phyloP scores from a whole-genome alignment of 768 basidiomycete genomes.

The Suillus variegatus region DNA sequence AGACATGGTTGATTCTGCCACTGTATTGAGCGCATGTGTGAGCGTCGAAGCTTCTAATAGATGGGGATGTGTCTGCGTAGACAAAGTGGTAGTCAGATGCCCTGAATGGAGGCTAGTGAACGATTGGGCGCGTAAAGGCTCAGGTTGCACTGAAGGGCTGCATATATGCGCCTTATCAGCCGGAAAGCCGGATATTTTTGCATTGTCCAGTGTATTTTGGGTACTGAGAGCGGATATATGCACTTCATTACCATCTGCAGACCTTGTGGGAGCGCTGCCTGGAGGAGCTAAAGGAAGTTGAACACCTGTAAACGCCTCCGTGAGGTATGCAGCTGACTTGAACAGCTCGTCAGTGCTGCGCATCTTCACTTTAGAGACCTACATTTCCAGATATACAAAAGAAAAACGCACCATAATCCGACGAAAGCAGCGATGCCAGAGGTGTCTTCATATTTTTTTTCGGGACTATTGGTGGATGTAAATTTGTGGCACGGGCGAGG shows the following conservation, averaged over 20 bases:
- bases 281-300: slow-evolving; percentile 16
- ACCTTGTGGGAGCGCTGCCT: too few species aligned
- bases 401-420: slow-evolving; percentile 56
- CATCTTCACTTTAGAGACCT: neutral
- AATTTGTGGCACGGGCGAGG: neutral
- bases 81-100: neutral
- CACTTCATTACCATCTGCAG: neutral
- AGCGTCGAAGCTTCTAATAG: neutral
- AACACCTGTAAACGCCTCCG: slow-evolving; percentile 57
- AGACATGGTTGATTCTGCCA: neutral
- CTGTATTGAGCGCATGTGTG: neutral
- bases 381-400: neutral
- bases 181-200: neutral
- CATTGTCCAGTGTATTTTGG: neutral
- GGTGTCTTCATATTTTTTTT: slow-evolving; percentile 60
- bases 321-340: slow-evolving; percentile 75
- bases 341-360: slow-evolving; percentile 73
- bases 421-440: slow-evolving; percentile 55
- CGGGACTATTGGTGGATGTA: neutral
- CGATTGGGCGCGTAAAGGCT: neutral
- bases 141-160: neutral
- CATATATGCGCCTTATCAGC: neutral
- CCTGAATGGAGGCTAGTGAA: neutral
- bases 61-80: neutral
- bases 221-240: neutral